Conservation (phyloP, 2,329 filamentous ascomycete genomes). For the Sordariomycetes sp. region DNA sequence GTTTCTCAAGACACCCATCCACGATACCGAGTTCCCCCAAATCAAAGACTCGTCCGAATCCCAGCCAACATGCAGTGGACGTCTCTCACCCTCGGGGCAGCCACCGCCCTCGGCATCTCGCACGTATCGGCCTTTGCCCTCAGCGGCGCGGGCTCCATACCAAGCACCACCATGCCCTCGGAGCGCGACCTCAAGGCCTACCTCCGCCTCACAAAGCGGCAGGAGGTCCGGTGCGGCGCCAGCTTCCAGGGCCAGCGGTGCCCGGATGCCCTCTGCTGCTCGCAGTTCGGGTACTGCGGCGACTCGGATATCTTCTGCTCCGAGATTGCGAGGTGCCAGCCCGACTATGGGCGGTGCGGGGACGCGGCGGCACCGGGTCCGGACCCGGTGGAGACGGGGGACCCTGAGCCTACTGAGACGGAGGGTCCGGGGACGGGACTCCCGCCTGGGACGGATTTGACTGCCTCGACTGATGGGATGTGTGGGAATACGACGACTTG, state of each 20-base stretch:
- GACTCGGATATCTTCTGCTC: slow-evolving; percentile 5
- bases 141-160: neutral
- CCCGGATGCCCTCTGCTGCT: slow-evolving; percentile 10
- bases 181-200: slow-evolving; percentile 1
- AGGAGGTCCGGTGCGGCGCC: slow-evolving; percentile 1
- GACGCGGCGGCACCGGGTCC: neutral
- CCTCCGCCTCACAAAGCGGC: neutral
- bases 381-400: neutral
- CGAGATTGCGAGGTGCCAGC: slow-evolving; percentile 17
- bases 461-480: slow-evolving; percentile 3
- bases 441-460: neutral
- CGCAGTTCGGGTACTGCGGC: slow-evolving; percentile 11
- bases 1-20: neutral
- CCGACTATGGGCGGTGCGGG: slow-evolving; percentile 15
- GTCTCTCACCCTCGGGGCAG: slow-evolving; percentile 1
- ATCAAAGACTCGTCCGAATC: neutral
- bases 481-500: slow-evolving; percentile 6
- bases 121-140: neutral
- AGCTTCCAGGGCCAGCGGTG: slow-evolving; percentile 4
- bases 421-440: neutral
- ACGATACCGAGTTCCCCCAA: neutral
- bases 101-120: slow-evolving; percentile 3
- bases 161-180: neutral
- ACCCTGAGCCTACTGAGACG: neutral
- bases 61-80: slow-evolving; percentile 1